Evolutionary conservation across 257 asterid genomes (phyloP), one percentile per base, ranked within the genome.

Genomic region (Salvia miltiorrhiza): DNA sequence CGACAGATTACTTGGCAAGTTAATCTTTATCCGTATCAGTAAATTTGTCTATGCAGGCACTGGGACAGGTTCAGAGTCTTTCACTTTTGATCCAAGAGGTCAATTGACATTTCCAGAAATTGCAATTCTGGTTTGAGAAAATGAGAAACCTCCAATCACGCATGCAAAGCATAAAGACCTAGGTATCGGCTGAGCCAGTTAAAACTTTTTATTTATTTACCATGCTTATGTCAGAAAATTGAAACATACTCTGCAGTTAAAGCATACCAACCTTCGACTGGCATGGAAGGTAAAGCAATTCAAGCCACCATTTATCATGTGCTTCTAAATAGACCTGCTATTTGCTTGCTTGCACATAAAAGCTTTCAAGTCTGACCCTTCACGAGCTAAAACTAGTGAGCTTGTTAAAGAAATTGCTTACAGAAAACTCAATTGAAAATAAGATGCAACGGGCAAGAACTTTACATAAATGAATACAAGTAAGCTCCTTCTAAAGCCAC

Each of bases 221-320:
- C 23, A 35, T 45, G 52, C 49, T 54, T 60, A 10, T 23, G 57
- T 5, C 13, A 67, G 48, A 70, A 9, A 71, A 71, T 26, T 14
- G 32, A 48, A 54, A 69, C 5, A 52, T 62, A 53, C 39, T 61
- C 21, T 26, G 49, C 50, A 53, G 62, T 67, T 41, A 69, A 71
- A 74, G 41, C 82, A 56, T 83, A 93, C 99, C 97, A 93, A 88
- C 82, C 97, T 83, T n/a, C 96, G 88, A 75, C 99, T n/a, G n/a
- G n/a, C n/a, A n/a, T n/a, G n/a, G n/a, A n/a, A n/a, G n/a, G n/a
- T n/a, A 73, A 93, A 93, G 84, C 94, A 82, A 67, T 76, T 76
- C 70, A 77, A 73, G 72, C 99, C 96, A 50, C 95, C 96, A 77
- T 87, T 83, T 50, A 68, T 72, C 99, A 93, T 76, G 78, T 85